Evolutionary conservation across 192 early-diverging fungal species (phyloP), one percentile per base, ranked within the genome.

Genomic region (Gaertneriomyces semiglobifer): DNA sequence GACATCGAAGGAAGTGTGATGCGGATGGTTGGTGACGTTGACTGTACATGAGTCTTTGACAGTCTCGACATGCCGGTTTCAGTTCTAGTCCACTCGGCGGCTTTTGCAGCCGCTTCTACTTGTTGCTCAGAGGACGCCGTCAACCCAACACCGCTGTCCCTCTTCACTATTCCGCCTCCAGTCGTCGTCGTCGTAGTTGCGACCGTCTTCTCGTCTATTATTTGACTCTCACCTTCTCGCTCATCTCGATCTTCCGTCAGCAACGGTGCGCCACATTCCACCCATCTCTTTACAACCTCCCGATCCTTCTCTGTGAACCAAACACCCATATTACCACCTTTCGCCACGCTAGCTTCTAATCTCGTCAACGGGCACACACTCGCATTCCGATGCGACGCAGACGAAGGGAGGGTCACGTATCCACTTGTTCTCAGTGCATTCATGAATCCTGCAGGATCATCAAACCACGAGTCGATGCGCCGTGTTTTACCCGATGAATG

Each of bases 261-360:
- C 39, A 55, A 6, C 39, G 51, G 51, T n/a, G 52, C 63, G n/a
- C 55, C 55, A 4, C 11, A 33, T 44, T 45, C 44, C 12, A 66
- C 65, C 65, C 65, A 66, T 47, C 19, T 5, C 43, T 46, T 20
- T 5, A 66, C 65, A 3, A 66, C 55, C 44, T 7, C 54, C 33
- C 65, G 25, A 8, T 66, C 65, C 16, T 58, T 18, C 10, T 19
- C 65, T 8, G 9, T 58, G 47, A 66, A 66, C 53, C 56, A 66
- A 7, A n/a, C 5, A 19, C n/a, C 65, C 65, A 66, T 66, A 45
- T 56, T 16, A 3, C 60, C 60, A 43, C 55, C 54, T 42, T 38
- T 56, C 51, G 7, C 58, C 18, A 60, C 40, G 33, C 18, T 12
- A 53, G 7, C 9, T 58, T 58, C 33, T 14, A 58, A 47, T 40